Evolutionary conservation across 257 asterid genomes (phyloP).

Genomic region (Lavandula angustifolia): DNA sequence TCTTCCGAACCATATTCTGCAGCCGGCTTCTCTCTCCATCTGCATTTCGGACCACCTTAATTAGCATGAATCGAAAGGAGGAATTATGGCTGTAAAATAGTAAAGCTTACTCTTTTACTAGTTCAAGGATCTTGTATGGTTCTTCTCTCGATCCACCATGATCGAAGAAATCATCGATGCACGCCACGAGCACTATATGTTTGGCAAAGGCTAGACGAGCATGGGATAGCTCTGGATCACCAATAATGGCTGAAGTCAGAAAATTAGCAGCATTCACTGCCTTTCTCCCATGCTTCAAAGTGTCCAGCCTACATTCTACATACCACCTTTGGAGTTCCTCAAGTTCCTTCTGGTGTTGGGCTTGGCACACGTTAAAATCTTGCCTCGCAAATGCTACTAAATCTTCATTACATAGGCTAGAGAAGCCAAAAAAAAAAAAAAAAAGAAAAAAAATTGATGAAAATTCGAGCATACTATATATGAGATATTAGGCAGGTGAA

Average conservation of each 20-base stretch:
- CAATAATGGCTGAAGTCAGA: slow-evolving; percentile 14
- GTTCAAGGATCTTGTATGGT: slow-evolving; percentile 6
- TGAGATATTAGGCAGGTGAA: too few relatives aligned
- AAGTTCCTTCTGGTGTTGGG: slow-evolving; percentile 34
- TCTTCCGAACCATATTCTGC: slow-evolving; percentile 12
- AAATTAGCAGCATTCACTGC: slow-evolving; percentile 5
- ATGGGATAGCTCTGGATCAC: slow-evolving; percentile 27
- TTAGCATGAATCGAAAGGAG: not conserved
- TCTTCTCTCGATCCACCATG: slow-evolving; percentile 34
- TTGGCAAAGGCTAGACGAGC: slow-evolving; percentile 34
- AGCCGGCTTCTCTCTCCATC: too few relatives aligned
- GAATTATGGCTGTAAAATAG: too few relatives aligned
- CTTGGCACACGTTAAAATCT: slow-evolving; percentile 35
- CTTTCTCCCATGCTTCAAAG: slow-evolving; percentile 20
- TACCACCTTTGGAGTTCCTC: slow-evolving; percentile 44
- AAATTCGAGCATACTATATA: too few relatives aligned
- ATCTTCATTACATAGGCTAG: slow-evolving; percentile 31
- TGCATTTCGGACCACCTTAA: too few relatives aligned
- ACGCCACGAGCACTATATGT: slow-evolving; percentile 3
- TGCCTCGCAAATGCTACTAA: slow-evolving; percentile 14
- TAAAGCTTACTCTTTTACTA: slow-evolving; percentile 33
- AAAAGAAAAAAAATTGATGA: too few relatives aligned
- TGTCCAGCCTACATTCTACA: slow-evolving; percentile 27
- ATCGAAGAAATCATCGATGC: slow-evolving; percentile 41
- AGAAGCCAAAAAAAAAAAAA: too few relatives aligned